Percentiles rank a stretch among this genome's conserved stretches.
Evolutionary conservation across 176 grass and related monocot species (phyloP).

Genomic region (Eragrostis curvula): DNA sequence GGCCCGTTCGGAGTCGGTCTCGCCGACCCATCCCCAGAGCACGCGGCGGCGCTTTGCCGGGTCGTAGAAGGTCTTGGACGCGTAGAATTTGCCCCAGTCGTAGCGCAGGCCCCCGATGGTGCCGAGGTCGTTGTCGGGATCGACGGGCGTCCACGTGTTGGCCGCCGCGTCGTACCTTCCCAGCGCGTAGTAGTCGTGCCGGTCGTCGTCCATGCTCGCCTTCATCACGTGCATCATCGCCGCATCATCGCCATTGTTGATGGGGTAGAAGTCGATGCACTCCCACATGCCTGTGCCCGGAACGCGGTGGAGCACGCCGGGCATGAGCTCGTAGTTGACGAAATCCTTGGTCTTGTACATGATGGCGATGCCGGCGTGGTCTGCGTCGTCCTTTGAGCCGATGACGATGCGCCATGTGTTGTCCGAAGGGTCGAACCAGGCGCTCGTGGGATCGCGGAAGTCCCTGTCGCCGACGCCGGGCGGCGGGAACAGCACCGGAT

Average conservation of each 20-base stretch:
- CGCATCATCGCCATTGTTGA: too few relatives aligned
- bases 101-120: slow-evolving; percentile 81
- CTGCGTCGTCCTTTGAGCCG: slow-evolving; percentile 62
- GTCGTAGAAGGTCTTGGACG: slow-evolving; percentile 94
- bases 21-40: slow-evolving; percentile 84
- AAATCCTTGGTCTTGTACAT: slow-evolving; percentile 60
- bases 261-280: slow-evolving; percentile 92
- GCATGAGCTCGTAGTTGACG: slow-evolving; percentile 48
- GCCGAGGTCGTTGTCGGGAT: slow-evolving; percentile 59
- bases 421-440: slow-evolving; percentile 62
- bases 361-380: slow-evolving; percentile 55
- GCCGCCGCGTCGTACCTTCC: slow-evolving; percentile 44
- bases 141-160: slow-evolving; percentile 66
- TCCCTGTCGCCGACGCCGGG: slow-evolving; percentile 40
- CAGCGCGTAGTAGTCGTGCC: slow-evolving; percentile 88
- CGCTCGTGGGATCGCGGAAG: slow-evolving; percentile 88
- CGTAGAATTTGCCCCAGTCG: slow-evolving; percentile 96
- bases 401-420: slow-evolving; percentile 58
- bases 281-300: slow-evolving; percentile 67
- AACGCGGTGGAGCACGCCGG: slow-evolving; percentile 57
- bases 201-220: slow-evolving; percentile 88
- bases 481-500: slow-evolving; percentile 73
- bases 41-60: slow-evolving; percentile 65
- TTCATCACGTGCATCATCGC: slow-evolving; percentile 77
- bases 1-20: slow-evolving; percentile 78